phyloP scores from a whole-genome alignment of 78 protist species.

The Dictyostelium purpureum region DNA sequence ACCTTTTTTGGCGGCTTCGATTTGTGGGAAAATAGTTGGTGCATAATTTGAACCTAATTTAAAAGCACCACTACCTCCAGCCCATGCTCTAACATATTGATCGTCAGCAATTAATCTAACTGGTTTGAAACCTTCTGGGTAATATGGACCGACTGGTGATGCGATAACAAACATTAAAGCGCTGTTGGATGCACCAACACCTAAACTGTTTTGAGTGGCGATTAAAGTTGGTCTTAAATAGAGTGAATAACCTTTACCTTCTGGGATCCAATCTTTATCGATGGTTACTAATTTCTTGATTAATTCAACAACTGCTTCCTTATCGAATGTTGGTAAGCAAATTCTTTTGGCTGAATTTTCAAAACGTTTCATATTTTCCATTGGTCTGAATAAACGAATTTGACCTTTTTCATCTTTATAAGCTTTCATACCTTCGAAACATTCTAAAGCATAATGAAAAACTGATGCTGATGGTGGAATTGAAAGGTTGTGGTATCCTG shows the following conservation, averaged over 20 bases:
- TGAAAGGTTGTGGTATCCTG: conserved; percentile 88
- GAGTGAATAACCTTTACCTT: conserved; percentile 93
- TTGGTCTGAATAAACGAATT: conserved; percentile 94
- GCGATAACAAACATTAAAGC: conserved; percentile 87
- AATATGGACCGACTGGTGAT: conserved; percentile 99
- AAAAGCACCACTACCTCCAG: conserved; percentile 76
- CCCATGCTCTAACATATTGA: conserved; percentile 86
- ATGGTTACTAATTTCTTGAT: conserved; percentile 89
- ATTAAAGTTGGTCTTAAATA: conserved; percentile 98
- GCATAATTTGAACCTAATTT: conserved; percentile 95
- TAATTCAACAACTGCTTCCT: conserved; percentile 86
- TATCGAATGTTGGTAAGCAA: conserved; percentile 91
- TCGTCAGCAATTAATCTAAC: conserved; percentile 92
- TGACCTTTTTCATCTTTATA: conserved; percentile 84
- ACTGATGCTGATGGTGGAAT: conserved; percentile 90
- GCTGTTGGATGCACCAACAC: conserved; percentile 59
- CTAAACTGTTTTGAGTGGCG: conserved; percentile 87
- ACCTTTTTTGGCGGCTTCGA: conserved; percentile 91
- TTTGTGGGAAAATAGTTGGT: conserved; percentile 93
- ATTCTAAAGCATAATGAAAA: conserved; percentile 96
- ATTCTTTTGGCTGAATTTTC: conserved; percentile 85
- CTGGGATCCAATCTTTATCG: conserved; percentile 96
- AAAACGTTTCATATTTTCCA: conserved; percentile 94
- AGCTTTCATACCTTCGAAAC: conserved; percentile 99
- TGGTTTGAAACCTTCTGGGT: conserved; percentile 95